Conservation (phyloP, 2,329 filamentous ascomycete species). For the Xylariaceae sp. region DNA sequence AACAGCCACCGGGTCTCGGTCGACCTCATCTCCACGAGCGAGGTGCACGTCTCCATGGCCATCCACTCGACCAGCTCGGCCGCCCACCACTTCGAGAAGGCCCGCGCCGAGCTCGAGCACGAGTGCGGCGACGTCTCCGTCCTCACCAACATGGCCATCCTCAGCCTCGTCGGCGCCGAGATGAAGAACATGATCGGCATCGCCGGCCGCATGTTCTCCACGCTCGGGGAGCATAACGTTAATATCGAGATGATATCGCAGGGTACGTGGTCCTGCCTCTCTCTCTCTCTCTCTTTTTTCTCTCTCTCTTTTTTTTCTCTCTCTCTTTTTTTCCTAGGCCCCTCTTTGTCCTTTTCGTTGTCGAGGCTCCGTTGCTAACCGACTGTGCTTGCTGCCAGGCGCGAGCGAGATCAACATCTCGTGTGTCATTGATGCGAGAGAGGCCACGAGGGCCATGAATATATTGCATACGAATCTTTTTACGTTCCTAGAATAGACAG, state of each 20-base stretch:
- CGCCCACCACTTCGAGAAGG: conserved; percentile 65
- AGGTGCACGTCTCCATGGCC: conserved; percentile 97
- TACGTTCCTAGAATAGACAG: conserved; percentile 78
- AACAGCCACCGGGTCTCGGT: conserved; percentile 87
- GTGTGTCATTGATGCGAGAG: conserved; percentile 89
- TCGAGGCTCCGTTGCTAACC: background rate
- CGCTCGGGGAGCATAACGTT: conserved; percentile 87
- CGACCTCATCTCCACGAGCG: conserved; percentile 92
- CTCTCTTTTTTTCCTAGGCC: too few relatives aligned
- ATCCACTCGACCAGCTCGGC: conserved; percentile 78
- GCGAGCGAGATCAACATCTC: conserved; percentile 99
- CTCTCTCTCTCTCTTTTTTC: background rate
- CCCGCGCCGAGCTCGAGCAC: conserved; percentile 72
- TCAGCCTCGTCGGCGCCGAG: conserved; percentile 91
- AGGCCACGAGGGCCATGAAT: conserved; percentile 92
- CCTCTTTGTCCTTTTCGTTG: too few relatives aligned
- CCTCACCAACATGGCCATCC: conserved; percentile 88
- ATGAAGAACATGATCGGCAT: conserved; percentile 98
- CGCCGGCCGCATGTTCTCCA: conserved; percentile 91
- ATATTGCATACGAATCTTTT: conserved; percentile 96
- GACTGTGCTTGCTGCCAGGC: conserved; percentile 52
- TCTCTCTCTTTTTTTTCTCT: too few relatives aligned
- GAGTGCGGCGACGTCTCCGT: conserved; percentile 90
- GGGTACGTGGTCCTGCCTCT: conserved; percentile 57
- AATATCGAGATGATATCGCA: conserved; percentile 99